These are phyloP conservation scores for Salmacisia buchloeana DNA, from an alignment of 1,284 basidiomycete genomes.

Conservation along the genomic window DNA sequence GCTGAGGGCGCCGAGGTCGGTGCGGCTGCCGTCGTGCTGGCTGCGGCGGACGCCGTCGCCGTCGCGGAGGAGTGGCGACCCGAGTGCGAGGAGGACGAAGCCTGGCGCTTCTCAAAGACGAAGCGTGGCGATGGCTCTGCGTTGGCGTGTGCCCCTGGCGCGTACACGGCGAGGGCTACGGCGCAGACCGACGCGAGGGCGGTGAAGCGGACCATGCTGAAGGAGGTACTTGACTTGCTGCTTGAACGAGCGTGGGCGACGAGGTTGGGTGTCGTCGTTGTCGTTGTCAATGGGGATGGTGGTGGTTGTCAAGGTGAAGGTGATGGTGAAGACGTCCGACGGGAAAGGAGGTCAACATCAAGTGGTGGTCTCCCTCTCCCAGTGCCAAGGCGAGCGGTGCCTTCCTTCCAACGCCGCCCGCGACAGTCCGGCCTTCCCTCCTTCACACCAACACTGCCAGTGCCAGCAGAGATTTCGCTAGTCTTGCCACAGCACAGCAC, in stretches of 20 bases:
- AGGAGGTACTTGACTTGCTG: too few species aligned
- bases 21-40: neutral
- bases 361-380: too few species aligned
- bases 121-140: conserved; percentile 1
- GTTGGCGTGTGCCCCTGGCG: neutral
- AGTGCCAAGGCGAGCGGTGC: too few species aligned
- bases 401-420: too few species aligned
- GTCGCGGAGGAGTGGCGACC: neutral
- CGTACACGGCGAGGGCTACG: neutral
- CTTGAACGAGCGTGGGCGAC: neutral
- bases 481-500: too few species aligned
- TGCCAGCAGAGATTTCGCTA: too few species aligned
- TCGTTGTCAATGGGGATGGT: neutral
- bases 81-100: neutral
- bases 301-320: neutral
- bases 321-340: neutral
- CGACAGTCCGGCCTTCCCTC: too few species aligned
- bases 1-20: too few species aligned
- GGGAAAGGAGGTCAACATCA: neutral
- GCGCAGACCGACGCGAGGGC: neutral
- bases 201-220: neutral
- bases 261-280: neutral
- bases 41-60: neutral
- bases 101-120: neutral
- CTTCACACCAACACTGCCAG: too few species aligned